A percentile compares a stretch with the other conserved stretches of the same genome.
phyloP scores from a whole-genome alignment of 164 flowering plant species.

The Piper longum region DNA sequence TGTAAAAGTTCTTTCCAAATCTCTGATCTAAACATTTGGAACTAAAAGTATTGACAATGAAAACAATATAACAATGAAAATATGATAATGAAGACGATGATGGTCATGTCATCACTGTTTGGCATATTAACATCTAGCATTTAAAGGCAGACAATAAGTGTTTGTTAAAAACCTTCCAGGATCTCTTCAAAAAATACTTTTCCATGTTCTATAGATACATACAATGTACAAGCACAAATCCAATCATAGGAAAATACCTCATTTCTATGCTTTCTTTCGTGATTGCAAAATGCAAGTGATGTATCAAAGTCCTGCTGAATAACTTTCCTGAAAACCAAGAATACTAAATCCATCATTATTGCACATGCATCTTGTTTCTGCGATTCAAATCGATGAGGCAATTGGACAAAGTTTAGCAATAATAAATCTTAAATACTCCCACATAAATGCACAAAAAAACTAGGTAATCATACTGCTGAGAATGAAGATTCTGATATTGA shows the following conservation, averaged over 20 bases:
- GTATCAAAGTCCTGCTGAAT: conserved; percentile 87
- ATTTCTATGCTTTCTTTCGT: conserved; percentile 73
- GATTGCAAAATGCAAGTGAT: conserved; percentile 67
- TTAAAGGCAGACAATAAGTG: no score
- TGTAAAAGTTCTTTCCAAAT: no score
- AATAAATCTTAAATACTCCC: not conserved
- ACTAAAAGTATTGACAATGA: no score
- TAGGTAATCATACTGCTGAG: conserved; percentile 50
- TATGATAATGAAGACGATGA: no score
- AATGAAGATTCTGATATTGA: conserved; percentile 47
- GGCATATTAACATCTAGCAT: no score
- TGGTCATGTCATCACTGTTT: no score
- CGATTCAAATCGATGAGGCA: not conserved
- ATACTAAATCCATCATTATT: no score
- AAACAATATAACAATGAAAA: no score
- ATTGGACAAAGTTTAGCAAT: not conserved
- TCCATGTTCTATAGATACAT: not conserved
- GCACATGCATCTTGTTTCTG: not conserved
- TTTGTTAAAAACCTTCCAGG: not conserved
- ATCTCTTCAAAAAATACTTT: not conserved
- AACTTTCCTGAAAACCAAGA: conserved; percentile 42
- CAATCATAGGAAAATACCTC: conserved; percentile 34
- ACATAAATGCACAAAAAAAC: not conserved
- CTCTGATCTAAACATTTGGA: no score
- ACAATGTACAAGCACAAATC: not conserved